Evolutionary conservation across 306 rosid species (phyloP), one percentile per base, ranked within the genome.

Genomic region (Cicer chorassanicum): DNA sequence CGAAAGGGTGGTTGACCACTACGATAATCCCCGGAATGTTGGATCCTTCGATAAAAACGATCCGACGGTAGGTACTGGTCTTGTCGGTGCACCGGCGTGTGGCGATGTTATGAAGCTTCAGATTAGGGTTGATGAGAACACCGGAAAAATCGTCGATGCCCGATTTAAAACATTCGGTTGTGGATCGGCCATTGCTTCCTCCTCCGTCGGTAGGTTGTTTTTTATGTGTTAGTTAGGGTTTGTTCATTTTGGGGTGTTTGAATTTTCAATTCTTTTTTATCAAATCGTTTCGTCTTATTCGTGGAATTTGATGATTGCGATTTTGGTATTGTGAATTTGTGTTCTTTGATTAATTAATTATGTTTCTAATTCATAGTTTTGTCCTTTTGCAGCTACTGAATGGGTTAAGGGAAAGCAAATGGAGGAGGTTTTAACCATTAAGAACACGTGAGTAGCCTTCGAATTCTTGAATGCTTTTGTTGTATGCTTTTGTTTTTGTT

Each of bases 41-140:
- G 98, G 98, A 34, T 83, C 98, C 24, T 87, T 91, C 78, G 97
- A 94, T 44, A 94, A 94, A 86, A 86, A 78, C 40, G 98, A 91
- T 21, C 87, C 96, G 2, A 46, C 79, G 54, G 89, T 94, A 2
- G 98, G 98, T 15, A 94, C 98, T 0, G 98, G 98, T 16, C 92
- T 94, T 38, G 98, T 94, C 14, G 97, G 99, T 0, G 99, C 99
- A 3, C 99, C 99, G 0, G 97, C 99, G 0, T 94, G 97, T 51
- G 99, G 96, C 46, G 99, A 92, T 60, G 97, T 94, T 34, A 94
- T 94, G 99, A 94, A 94, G 63, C 97, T 94, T 3, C 99, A 94
- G 82, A 90, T 94, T 48, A 94, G 85, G 95, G 91, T 94, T 16
- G 99, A 92, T 34, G 95, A 91, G 13, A 24, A 80, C 13, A 92